A percentile compares a stretch with the other conserved stretches of the same genome.
These are phyloP conservation scores for Paspalum notatum DNA, from an alignment of 176 grass and related monocot genomes.

Conservation along the genomic window DNA sequence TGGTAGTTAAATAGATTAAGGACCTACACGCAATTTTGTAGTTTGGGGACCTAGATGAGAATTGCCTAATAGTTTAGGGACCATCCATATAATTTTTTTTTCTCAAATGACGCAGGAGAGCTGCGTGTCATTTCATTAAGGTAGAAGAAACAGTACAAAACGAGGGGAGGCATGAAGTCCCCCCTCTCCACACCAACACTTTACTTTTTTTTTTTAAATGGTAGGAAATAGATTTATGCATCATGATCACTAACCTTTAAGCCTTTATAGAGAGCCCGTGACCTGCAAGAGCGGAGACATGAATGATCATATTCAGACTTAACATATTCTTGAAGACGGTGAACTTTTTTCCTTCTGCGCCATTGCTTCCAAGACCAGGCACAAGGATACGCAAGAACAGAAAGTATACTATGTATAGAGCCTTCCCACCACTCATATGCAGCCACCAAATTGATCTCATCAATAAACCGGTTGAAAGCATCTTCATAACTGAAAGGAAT, in stretches of 20 bases:
- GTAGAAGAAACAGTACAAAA: too few relatives aligned
- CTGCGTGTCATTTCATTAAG: too few relatives aligned
- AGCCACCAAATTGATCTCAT: constrained; percentile 94
- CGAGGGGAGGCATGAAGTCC: too few relatives aligned
- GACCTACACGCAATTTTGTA: too few relatives aligned
- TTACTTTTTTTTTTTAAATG: background rate
- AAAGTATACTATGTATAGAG: constrained; percentile 92
- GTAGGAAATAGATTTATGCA: background rate
- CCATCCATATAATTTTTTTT: too few relatives aligned
- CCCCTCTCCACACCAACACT: too few relatives aligned
- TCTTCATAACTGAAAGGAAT: constrained; percentile 86
- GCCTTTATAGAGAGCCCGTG: constrained; percentile 98
- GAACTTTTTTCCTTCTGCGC: constrained; percentile 90
- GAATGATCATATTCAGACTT: constrained; percentile 99
- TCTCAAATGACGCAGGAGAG: too few relatives aligned
- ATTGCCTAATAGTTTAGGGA: too few relatives aligned
- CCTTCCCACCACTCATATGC: constrained; percentile 99
- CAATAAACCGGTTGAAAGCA: constrained; percentile 95
- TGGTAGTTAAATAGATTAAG: too few relatives aligned
- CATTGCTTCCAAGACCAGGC: constrained; percentile 99
- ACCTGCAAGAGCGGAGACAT: constrained; percentile 95
- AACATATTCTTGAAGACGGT: constrained; percentile 91
- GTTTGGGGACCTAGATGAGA: too few relatives aligned
- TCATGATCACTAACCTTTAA: constrained; percentile 76
- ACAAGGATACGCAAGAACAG: constrained; percentile 96